phyloP scores from a whole-genome alignment of 768 basidiomycete species.

The Boletus vermiculosoides region DNA sequence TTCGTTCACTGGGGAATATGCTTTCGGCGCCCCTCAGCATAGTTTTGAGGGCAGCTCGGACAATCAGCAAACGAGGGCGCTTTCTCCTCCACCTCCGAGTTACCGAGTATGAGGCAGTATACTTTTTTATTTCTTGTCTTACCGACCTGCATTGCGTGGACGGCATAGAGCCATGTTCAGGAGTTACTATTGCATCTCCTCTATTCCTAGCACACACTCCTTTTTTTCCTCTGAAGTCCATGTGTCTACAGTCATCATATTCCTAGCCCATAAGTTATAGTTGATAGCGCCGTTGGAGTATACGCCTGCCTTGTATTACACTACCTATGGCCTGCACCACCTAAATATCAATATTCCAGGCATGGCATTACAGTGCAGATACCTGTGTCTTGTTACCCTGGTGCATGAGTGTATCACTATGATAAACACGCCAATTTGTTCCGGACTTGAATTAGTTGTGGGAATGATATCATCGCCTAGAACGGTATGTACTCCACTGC shows the following conservation, averaged over 20 bases:
- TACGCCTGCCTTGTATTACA: conserved; percentile 18
- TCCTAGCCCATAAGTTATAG: conserved; percentile 25
- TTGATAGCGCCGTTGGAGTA: conserved; percentile 7
- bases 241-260: conserved; percentile 5
- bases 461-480: conserved; percentile 9
- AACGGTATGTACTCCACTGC: conserved; percentile 9
- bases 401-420: neutral
- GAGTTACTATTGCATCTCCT: neutral
- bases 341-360: conserved; percentile 2
- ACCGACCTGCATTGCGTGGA: neutral
- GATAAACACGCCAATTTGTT: neutral
- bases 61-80: neutral
- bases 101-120: conserved; percentile 11
- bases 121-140: neutral
- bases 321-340: conserved; percentile 6
- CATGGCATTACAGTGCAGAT: neutral
- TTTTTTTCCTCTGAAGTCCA: neutral
- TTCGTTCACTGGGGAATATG: conserved; percentile 19
- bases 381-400: neutral
- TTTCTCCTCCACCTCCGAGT: conserved; percentile 24
- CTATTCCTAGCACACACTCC: conserved; percentile 3
- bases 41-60: conserved; percentile 19
- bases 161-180: neutral
- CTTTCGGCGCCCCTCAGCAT: conserved; percentile 26
- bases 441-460: neutral